Percentiles rank a stretch among this genome's conserved stretches.
Evolutionary conservation across 163 green algal genomes (phyloP).

Genomic region (Trebouxia gelatinosa): DNA sequence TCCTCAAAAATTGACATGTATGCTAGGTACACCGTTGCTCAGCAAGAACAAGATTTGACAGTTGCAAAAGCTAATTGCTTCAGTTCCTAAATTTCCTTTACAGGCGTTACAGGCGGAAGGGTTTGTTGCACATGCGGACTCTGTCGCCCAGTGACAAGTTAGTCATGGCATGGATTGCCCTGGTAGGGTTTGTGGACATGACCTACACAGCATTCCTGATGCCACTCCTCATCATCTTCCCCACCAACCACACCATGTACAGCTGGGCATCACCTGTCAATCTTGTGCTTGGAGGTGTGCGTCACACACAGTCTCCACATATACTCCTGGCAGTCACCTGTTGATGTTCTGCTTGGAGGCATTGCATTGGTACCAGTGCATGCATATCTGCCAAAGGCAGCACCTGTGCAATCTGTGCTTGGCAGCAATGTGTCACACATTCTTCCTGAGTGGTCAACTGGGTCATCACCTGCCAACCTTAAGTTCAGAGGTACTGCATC

Average conservation of each 20-base stretch:
- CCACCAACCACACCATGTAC: slow-evolving; percentile 2
- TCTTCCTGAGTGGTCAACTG: too few relatives aligned
- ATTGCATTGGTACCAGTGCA: too few relatives aligned
- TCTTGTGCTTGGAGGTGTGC: slow-evolving; percentile 12
- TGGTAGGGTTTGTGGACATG: slow-evolving; percentile 17
- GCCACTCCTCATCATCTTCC: slow-evolving; percentile 15
- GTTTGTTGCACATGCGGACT: slow-evolving; percentile 2
- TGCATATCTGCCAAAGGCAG: too few relatives aligned
- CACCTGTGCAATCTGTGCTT: too few relatives aligned
- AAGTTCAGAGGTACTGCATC: too few relatives aligned
- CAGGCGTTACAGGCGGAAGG: neutral
- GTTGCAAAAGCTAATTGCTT: neutral
- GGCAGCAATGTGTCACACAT: too few relatives aligned
- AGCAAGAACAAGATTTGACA: neutral
- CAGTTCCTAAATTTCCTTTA: neutral
- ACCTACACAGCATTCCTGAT: slow-evolving; percentile 27
- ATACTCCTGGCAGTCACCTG: too few relatives aligned
- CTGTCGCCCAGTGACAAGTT: neutral
- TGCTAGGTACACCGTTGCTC: too few relatives aligned
- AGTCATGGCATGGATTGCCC: neutral
- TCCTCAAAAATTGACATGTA: too few relatives aligned
- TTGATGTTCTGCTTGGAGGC: too few relatives aligned
- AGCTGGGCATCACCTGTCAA: slow-evolving; percentile 9
- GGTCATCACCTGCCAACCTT: too few relatives aligned
- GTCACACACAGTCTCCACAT: too few relatives aligned